These are phyloP conservation scores for Oldenlandia corymbosa DNA, from an alignment of 257 asterid species.

Conservation along the genomic window DNA sequence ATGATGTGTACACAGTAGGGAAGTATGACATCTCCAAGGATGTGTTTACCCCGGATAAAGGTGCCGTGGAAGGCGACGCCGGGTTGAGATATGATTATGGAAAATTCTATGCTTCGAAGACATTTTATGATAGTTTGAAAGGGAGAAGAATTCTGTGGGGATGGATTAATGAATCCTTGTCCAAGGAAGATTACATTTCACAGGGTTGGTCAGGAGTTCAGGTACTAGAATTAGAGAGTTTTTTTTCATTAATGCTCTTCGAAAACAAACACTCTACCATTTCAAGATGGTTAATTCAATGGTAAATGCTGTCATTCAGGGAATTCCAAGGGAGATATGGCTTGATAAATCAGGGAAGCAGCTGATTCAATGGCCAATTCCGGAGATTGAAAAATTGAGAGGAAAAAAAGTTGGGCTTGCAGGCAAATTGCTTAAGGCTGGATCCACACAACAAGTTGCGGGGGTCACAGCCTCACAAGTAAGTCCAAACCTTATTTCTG, in stretches of 20 bases:
- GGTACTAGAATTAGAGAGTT: constrained; percentile 12
- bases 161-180: constrained; percentile 40
- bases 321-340: constrained; percentile 24
- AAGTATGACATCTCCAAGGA: constrained; percentile 17
- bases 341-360: constrained; percentile 23
- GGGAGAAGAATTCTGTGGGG: constrained; percentile 40
- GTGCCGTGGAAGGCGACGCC: constrained; percentile 9
- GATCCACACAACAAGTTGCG: constrained; percentile 21
- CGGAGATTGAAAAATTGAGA: constrained; percentile 23
- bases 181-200: constrained; percentile 8
- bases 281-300: not conserved
- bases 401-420: constrained; percentile 16
- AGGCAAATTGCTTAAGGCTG: constrained; percentile 10
- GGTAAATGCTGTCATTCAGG: constrained; percentile 10
- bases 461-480: constrained; percentile 34
- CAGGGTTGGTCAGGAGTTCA: constrained; percentile 42
- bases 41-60: constrained; percentile 27
- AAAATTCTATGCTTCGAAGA: constrained; percentile 45
- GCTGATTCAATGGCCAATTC: constrained; percentile 26
- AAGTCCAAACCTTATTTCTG: not conserved
- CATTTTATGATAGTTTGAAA: constrained; percentile 31
- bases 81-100: constrained; percentile 45
- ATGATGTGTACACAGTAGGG: constrained; percentile 39
- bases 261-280: no score
- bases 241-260: no score